Percentiles rank a stretch among this genome's conserved stretches.
phyloP scores from a whole-genome alignment of 2,329 filamentous ascomycete species.

The Sporothrix inflata region DNA sequence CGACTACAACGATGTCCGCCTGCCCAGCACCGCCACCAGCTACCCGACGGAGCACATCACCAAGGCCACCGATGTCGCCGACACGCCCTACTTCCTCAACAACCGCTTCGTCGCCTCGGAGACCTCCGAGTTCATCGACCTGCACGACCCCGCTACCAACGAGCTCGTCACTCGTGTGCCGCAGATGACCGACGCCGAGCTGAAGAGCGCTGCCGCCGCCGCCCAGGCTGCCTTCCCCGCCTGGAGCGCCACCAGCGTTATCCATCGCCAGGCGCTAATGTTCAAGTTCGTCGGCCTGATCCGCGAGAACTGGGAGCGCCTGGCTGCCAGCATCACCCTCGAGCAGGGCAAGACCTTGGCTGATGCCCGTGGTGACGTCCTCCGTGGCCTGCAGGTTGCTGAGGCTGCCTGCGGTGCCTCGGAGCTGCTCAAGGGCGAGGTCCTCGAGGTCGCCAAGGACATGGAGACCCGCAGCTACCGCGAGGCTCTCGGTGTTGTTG shows the following conservation, averaged over 20 bases:
- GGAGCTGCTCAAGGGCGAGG: constrained; percentile 79
- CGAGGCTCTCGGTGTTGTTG: constrained; percentile 79
- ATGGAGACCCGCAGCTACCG: constrained; percentile 86
- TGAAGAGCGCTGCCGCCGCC: constrained; percentile 73
- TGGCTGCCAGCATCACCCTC: constrained; percentile 82
- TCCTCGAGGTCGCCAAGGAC: constrained; percentile 83
- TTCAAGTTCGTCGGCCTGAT: constrained; percentile 82
- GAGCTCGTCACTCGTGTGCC: constrained; percentile 82
- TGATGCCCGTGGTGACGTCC: constrained; percentile 79
- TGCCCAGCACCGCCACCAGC: constrained; percentile 59
- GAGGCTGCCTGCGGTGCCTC: constrained; percentile 81
- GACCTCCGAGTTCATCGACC: constrained; percentile 73
- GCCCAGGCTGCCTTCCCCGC: constrained; percentile 74
- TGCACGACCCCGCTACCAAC: constrained; percentile 83
- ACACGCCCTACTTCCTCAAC: constrained; percentile 82
- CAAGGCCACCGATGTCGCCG: constrained; percentile 59
- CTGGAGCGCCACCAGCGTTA: constrained; percentile 73
- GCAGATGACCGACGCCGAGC: constrained; percentile 77
- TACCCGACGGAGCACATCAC: constrained; percentile 75
- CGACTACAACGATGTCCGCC: constrained; percentile 43
- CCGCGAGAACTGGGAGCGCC: constrained; percentile 80
- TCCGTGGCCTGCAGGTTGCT: constrained; percentile 81
- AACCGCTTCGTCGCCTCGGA: constrained; percentile 74
- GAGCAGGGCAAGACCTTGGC: constrained; percentile 90
- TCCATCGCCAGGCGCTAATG: constrained; percentile 81